phyloP scores from a whole-genome alignment of 75 land plant species.

The Picea sitchensis region DNA sequence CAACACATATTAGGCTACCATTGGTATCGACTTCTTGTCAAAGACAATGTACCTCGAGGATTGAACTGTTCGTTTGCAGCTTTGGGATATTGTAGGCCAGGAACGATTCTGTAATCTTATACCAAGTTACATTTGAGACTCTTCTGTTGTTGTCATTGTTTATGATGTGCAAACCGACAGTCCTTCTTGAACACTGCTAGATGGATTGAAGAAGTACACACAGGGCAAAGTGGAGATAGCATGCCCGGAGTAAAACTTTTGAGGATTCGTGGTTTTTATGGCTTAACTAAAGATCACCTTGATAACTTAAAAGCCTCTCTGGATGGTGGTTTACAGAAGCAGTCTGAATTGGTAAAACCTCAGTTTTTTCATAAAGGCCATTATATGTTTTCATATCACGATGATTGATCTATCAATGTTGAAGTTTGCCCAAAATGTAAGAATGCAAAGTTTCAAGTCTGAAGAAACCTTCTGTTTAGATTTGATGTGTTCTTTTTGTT shows the following conservation, averaged over 20 bases:
- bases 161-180: too few relatives aligned
- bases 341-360: conserved; percentile 13
- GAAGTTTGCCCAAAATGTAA: conserved; percentile 73
- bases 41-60: too few relatives aligned
- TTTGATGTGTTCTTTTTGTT: conserved; percentile 54
- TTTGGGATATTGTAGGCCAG: too few relatives aligned
- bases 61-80: too few relatives aligned
- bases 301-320: conserved; percentile 27
- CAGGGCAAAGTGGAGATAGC: conserved; percentile 16
- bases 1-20: too few relatives aligned
- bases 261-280: too few relatives aligned
- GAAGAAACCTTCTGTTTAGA: conserved; percentile 80
- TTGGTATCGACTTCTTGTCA: too few relatives aligned
- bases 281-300: too few relatives aligned
- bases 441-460: conserved; percentile 47
- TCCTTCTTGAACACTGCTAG: too few relatives aligned
- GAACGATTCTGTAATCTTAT: too few relatives aligned
- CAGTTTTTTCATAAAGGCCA: conserved; percentile 47
- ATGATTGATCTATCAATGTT: conserved; percentile 12
- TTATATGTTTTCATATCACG: conserved; percentile 30
- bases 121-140: too few relatives aligned
- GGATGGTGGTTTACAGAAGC: conserved; percentile 3
- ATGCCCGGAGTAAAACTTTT: conserved; percentile 41
- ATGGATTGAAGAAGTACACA: not conserved
- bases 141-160: too few relatives aligned